These are phyloP conservation scores for Carex kokanica DNA, from an alignment of 176 grass and related monocot species.

Conservation along the genomic window DNA sequence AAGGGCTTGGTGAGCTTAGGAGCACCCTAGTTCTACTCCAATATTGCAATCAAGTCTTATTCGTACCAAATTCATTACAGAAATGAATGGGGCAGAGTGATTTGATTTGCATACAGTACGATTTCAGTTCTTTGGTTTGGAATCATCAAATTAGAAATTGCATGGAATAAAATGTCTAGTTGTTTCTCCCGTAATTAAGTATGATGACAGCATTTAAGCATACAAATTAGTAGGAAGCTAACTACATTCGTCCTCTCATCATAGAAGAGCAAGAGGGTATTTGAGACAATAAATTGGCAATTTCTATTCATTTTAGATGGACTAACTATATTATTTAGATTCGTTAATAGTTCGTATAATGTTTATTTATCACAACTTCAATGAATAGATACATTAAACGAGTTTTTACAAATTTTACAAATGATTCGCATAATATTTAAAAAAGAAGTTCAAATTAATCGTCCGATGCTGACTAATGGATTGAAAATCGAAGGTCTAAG, in stretches of 20 bases:
- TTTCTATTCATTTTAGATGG: neutral
- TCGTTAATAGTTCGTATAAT: neutral
- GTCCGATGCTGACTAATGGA: no score
- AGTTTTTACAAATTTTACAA: neutral
- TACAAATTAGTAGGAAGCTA: no score
- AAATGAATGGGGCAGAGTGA: neutral
- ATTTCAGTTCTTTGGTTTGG: neutral
- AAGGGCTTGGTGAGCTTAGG: no score
- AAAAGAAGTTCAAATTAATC: no score
- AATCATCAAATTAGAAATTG: neutral
- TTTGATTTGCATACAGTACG: neutral
- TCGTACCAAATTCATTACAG: slow-evolving; percentile 1
- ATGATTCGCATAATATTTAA: no score
- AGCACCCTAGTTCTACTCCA: no score
- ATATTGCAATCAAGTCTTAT: neutral
- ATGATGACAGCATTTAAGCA: no score
- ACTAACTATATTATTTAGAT: neutral
- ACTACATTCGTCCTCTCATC: no score
- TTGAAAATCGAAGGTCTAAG: no score
- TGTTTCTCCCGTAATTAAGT: no score
- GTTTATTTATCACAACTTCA: neutral
- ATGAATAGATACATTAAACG: neutral
- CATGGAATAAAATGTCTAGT: neutral
- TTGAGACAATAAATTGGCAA: no score
- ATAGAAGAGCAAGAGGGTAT: no score